Evolutionary conservation across 441 rosid species (phyloP).

Genomic region (Croton setiger): DNA sequence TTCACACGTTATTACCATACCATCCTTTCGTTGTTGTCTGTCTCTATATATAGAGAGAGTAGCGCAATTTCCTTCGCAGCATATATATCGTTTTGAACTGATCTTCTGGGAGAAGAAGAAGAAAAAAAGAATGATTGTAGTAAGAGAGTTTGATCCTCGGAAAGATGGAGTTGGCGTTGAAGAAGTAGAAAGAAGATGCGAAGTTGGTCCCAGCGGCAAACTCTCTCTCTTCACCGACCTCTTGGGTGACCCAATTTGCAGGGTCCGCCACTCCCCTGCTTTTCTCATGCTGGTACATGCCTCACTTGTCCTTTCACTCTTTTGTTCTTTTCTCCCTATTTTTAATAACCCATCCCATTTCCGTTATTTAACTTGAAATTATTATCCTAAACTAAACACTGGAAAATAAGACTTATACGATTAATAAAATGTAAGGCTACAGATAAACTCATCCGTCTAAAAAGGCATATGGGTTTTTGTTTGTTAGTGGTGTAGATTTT

Average conservation of each 20-base stretch:
- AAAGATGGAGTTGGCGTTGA: constrained; percentile 61
- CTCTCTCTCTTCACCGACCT: constrained; percentile 94
- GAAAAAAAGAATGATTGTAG: constrained; percentile 30
- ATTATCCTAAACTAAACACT: too few relatives aligned
- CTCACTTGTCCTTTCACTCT: not conserved
- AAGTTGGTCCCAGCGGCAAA: constrained; percentile 91
- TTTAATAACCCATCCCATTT: not conserved
- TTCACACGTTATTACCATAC: constrained; percentile 33
- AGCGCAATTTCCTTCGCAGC: not conserved
- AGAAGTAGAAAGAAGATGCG: constrained; percentile 80
- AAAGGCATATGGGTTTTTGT: too few relatives aligned
- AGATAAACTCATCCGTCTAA: too few relatives aligned
- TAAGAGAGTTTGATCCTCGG: constrained; percentile 64
- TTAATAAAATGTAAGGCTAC: too few relatives aligned
- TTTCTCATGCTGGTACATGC: constrained; percentile 82
- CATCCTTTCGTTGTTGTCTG: not conserved
- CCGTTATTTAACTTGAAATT: too few relatives aligned
- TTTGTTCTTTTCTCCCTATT: constrained; percentile 11
- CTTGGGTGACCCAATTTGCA: constrained; percentile 94
- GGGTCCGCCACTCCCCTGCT: constrained; percentile 98
- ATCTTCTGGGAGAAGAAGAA: constrained; percentile 13
- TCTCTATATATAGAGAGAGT: constrained; percentile 16
- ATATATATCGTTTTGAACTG: not conserved
- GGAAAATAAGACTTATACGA: too few relatives aligned
- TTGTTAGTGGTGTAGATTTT: too few relatives aligned